phyloP scores from a whole-genome alignment of 768 basidiomycete genomes.

The Rhizopogon vulgaris region DNA sequence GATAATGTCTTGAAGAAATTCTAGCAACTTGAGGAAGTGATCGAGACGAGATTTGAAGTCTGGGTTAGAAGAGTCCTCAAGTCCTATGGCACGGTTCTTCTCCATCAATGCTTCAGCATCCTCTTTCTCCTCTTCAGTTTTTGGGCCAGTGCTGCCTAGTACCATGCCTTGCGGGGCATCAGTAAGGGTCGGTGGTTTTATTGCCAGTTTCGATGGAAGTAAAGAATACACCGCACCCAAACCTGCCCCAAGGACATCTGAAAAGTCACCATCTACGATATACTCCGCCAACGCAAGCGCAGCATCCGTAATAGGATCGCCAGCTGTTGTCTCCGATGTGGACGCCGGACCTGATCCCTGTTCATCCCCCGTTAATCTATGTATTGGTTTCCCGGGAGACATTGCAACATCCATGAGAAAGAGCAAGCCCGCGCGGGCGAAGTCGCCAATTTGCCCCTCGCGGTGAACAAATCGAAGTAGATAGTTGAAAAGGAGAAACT shows the following conservation, averaged over 20 bases:
- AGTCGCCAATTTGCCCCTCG: conserved; percentile 90
- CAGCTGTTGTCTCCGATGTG: conserved; percentile 9
- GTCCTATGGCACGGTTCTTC: conserved; percentile 49
- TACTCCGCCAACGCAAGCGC: conserved; percentile 87
- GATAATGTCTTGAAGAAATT: conserved; percentile 88
- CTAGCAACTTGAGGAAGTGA: conserved; percentile 84
- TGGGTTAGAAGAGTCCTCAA: conserved; percentile 69
- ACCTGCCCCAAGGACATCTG: conserved; percentile 93
- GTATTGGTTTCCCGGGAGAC: conserved; percentile 59
- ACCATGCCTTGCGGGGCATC: conserved; percentile 51
- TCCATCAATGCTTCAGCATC: conserved; percentile 42
- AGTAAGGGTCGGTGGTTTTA: conserved; percentile 41
- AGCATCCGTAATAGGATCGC: conserved; percentile 78
- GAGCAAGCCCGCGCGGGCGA: conserved; percentile 86
- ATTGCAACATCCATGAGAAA: conserved; percentile 95
- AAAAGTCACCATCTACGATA: conserved; percentile 94
- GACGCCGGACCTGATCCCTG: conserved; percentile 16
- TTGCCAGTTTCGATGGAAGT: conserved; percentile 80
- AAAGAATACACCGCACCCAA: conserved; percentile 90
- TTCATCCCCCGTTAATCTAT: conserved; percentile 34
- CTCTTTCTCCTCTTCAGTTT: conserved; percentile 51
- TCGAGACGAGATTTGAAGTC: conserved; percentile 80
- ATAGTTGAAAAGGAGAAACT: conserved; percentile 94
- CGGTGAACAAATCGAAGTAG: conserved; percentile 92
- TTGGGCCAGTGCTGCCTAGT: conserved; percentile 57